Percentiles rank a stretch among this genome's conserved stretches.
Conservation (phyloP, 23 red algal genomes). For the Cyanidium caldarium region DNA sequence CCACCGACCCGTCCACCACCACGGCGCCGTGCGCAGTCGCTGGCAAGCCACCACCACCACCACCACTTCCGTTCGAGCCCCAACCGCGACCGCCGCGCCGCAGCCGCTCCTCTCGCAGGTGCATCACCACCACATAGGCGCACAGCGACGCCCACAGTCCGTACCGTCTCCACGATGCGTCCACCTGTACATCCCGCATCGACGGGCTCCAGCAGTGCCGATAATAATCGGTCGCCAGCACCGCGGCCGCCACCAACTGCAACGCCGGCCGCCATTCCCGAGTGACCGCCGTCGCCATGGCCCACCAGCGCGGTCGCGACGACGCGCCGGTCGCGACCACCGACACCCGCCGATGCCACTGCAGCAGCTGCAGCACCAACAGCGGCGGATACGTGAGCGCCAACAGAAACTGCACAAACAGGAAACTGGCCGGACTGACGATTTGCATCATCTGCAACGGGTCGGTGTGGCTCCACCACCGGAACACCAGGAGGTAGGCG, state of each 20-base stretch:
- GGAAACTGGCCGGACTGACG: neutral
- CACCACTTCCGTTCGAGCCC: no score
- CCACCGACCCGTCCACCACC: no score
- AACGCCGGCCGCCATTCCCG: neutral
- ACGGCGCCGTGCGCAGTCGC: no score
- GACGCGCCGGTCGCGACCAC: neutral
- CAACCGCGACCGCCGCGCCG: no score
- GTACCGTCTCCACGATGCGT: no score
- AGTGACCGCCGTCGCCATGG: neutral
- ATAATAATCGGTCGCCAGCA: neutral
- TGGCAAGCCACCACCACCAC: no score
- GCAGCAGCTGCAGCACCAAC: neutral
- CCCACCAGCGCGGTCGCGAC: neutral
- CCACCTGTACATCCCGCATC: no score
- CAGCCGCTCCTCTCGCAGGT: no score
- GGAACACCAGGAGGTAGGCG: neutral
- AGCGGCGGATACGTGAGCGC: neutral
- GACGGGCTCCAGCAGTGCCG: no score
- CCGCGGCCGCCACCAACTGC: neutral
- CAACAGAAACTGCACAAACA: neutral
- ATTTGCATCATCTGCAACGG: neutral
- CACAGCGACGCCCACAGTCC: no score
- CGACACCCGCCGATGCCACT: neutral
- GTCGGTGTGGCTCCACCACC: neutral
- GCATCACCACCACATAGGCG: no score